Evolutionary conservation across 2,329 filamentous ascomycete species (phyloP).

Genomic region (Scopulariopsis brevicaulis): DNA sequence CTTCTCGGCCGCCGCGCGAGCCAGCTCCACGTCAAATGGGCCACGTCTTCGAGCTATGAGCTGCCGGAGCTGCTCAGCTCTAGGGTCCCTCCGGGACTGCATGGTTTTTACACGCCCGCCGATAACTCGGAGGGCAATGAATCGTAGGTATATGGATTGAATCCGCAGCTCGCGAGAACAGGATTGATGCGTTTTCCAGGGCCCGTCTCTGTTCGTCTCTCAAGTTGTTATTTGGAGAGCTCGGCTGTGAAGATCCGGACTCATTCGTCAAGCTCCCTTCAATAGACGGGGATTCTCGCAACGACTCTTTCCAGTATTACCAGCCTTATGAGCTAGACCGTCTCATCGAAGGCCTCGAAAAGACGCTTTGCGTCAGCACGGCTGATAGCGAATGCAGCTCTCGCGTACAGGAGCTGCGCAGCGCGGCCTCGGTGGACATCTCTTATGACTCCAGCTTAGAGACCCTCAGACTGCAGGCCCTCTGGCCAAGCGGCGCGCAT

Average conservation of each 20-base stretch:
- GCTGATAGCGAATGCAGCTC: slow-evolving; percentile 35
- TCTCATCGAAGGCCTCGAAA: slow-evolving; percentile 41
- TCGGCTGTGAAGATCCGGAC: slow-evolving; percentile 36
- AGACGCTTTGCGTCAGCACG: slow-evolving; percentile 33
- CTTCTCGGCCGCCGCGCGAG: slow-evolving; percentile 50
- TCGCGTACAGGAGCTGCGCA: slow-evolving; percentile 28
- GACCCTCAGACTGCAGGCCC: slow-evolving; percentile 50
- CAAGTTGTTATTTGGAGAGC: slow-evolving; percentile 41
- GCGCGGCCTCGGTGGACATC: slow-evolving; percentile 60
- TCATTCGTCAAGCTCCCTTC: slow-evolving; percentile 1
- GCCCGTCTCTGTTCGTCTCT: slow-evolving; percentile 42
- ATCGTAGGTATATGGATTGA: background rate
- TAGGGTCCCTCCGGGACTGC: slow-evolving; percentile 67
- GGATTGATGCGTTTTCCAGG: background rate
- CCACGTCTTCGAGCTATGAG: slow-evolving; percentile 44
- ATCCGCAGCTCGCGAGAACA: background rate
- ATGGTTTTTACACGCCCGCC: slow-evolving; percentile 62
- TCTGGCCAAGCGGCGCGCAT: slow-evolving; percentile 43
- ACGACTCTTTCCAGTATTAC: slow-evolving; percentile 60
- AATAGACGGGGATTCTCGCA: background rate
- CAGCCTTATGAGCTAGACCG: slow-evolving; percentile 45
- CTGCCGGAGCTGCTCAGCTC: slow-evolving; percentile 61
- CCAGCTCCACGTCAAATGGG: slow-evolving; percentile 73
- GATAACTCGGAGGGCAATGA: slow-evolving; percentile 4
- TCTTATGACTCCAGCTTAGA: slow-evolving; percentile 62